Conservation (phyloP, 208 protist species). For the Porcisia hertigi region DNA sequence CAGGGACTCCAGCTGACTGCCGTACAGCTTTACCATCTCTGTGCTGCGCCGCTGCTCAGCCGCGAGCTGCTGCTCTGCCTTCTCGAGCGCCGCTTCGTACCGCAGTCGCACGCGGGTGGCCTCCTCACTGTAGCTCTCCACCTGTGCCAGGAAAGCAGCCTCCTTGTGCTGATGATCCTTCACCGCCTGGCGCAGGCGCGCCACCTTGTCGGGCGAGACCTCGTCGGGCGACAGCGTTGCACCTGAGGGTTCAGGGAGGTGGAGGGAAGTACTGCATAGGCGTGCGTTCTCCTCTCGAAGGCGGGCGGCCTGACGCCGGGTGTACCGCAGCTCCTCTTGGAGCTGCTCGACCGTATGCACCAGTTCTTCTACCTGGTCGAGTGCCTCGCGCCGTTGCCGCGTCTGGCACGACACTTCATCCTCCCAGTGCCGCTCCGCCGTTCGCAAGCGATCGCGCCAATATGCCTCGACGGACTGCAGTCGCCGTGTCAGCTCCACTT, state of each 20-base stretch:
- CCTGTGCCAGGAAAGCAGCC: constrained; percentile 46
- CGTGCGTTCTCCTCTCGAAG: constrained; percentile 34
- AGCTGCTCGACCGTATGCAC: constrained; percentile 42
- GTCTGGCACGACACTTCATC: constrained; percentile 34
- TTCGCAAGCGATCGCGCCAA: constrained; percentile 51
- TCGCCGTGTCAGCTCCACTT: constrained; percentile 43
- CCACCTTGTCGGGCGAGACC: constrained; percentile 18
- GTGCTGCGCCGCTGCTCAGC: constrained; percentile 46
- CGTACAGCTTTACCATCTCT: constrained; percentile 66
- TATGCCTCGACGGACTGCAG: constrained; percentile 53
- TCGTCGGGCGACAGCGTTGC: constrained; percentile 7
- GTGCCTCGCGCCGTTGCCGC: constrained; percentile 34
- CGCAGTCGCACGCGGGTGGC: constrained; percentile 29
- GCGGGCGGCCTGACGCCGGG: constrained; percentile 32
- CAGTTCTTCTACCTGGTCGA: constrained; percentile 48
- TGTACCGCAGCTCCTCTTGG: constrained; percentile 43
- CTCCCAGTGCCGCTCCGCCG: constrained; percentile 44
- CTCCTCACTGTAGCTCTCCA: constrained; percentile 60
- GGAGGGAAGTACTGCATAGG: constrained; percentile 6
- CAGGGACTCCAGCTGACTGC: constrained; percentile 59
- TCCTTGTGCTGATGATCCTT: constrained; percentile 29
- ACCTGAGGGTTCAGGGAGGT: not conserved
- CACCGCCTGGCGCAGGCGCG: constrained; percentile 13
- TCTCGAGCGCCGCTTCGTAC: constrained; percentile 32
- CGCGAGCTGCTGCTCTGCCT: constrained; percentile 41